A percentile compares a stretch with the other conserved stretches of the same genome.
These are phyloP conservation scores for Penicillium sp. DNA, from an alignment of 2,329 filamentous ascomycete species.

Conservation along the genomic window DNA sequence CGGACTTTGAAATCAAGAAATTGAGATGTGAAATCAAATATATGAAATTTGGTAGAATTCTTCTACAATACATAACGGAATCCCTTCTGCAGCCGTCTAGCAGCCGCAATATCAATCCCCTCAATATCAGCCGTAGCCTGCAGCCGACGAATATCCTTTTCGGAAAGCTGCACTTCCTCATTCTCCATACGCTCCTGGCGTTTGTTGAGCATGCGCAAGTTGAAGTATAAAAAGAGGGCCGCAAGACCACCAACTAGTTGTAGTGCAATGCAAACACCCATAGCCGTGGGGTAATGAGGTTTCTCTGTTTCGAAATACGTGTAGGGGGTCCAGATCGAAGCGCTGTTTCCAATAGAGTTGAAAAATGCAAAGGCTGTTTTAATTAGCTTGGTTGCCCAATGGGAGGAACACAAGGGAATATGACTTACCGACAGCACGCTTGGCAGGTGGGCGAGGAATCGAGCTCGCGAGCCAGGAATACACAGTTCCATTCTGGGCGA, in stretches of 20 bases:
- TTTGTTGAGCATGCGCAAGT: slow-evolving; percentile 50
- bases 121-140: slow-evolving; percentile 54
- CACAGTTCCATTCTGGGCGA: slow-evolving; percentile 41
- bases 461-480: slow-evolving; percentile 50
- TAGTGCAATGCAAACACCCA: slow-evolving; percentile 46
- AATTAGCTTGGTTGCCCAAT: not conserved
- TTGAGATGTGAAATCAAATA: not conserved
- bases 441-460: slow-evolving; percentile 55
- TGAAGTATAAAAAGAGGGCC: slow-evolving; percentile 40
- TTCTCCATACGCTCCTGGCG: slow-evolving; percentile 53
- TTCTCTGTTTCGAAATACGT: slow-evolving; percentile 46
- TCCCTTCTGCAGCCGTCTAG: slow-evolving; percentile 54
- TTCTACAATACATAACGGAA: slow-evolving; percentile 53
- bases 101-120: slow-evolving; percentile 51
- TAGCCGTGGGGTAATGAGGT: slow-evolving; percentile 44
- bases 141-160: slow-evolving; percentile 50
- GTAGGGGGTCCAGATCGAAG: slow-evolving; percentile 54
- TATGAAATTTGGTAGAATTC: not conserved
- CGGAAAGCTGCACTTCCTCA: slow-evolving; percentile 46
- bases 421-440: slow-evolving; percentile 47
- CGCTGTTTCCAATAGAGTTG: slow-evolving; percentile 56
- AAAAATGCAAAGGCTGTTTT: slow-evolving; percentile 52
- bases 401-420: not conserved
- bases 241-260: slow-evolving; percentile 38
- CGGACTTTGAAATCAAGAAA: too few relatives aligned